Evolutionary conservation across 2,329 filamentous ascomycete species (phyloP).

Genomic region (Xylaria polymorpha): DNA sequence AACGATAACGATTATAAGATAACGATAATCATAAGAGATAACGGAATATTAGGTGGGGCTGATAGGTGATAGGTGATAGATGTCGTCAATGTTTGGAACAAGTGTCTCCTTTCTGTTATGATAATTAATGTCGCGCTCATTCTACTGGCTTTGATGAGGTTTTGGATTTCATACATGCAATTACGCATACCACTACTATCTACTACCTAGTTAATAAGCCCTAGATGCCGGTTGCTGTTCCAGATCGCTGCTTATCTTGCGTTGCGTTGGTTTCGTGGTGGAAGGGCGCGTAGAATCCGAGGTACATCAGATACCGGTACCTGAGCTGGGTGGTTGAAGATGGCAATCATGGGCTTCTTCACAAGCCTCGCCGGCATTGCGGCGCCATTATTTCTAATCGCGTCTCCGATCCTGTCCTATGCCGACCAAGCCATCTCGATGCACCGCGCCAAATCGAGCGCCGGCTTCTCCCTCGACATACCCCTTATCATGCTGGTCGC

Average conservation of each 20-base stretch:
- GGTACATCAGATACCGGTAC: constrained; percentile 1
- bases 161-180: constrained; percentile 11
- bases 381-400: constrained; percentile 71
- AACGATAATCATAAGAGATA: constrained; percentile 13
- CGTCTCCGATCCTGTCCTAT: constrained; percentile 73
- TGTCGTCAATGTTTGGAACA: constrained; percentile 2
- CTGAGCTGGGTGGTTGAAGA: constrained; percentile 8
- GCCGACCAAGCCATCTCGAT: constrained; percentile 74
- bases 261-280: constrained; percentile 19
- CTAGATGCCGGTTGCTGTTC: constrained; percentile 21
- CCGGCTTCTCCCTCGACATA: constrained; percentile 77
- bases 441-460: constrained; percentile 71
- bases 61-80: background rate
- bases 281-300: constrained; percentile 13
- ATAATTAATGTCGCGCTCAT: constrained; percentile 4
- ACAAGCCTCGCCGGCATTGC: constrained; percentile 64
- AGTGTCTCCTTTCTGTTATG: constrained; percentile 27
- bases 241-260: constrained; percentile 8
- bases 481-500: constrained; percentile 78
- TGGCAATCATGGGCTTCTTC: constrained; percentile 56
- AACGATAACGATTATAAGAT: constrained; percentile 30
- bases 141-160: background rate
- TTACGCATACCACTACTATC: background rate
- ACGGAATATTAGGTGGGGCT: constrained; percentile 22
- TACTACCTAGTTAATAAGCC: background rate